phyloP scores from a whole-genome alignment of 2,329 filamentous ascomycete genomes.

The Colletotrichum sojae region DNA sequence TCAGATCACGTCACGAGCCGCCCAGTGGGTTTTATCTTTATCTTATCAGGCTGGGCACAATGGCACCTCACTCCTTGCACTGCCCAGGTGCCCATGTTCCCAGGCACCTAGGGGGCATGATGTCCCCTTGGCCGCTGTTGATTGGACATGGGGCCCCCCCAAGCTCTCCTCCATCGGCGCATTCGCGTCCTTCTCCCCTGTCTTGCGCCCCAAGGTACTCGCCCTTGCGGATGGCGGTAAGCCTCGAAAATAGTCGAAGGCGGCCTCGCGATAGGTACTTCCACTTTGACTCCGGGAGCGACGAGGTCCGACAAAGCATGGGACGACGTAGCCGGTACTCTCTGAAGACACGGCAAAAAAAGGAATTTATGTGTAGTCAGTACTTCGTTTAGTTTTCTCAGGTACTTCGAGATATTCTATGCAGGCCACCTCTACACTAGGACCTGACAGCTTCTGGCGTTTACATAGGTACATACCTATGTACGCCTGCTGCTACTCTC shows the following conservation, averaged over 20 bases:
- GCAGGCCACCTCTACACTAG: too few species aligned
- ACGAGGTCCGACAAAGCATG: neutral
- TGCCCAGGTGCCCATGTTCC: neutral
- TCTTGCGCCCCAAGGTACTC: slow-evolving; percentile 1
- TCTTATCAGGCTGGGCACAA: slow-evolving; percentile 20
- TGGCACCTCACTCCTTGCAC: slow-evolving; percentile 8
- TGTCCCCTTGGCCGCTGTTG: neutral
- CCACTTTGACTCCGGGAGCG: slow-evolving; percentile 1
- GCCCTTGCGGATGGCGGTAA: slow-evolving; percentile 8
- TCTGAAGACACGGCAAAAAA: too few species aligned
- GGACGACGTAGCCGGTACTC: too few species aligned
- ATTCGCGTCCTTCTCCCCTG: slow-evolving; percentile 12
- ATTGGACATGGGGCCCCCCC: slow-evolving; percentile 19
- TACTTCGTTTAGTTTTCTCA: neutral
- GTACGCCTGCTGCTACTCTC: too few species aligned
- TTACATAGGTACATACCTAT: neutral
- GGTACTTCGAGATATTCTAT: neutral
- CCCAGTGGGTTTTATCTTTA: neutral
- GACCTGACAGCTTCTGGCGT: too few species aligned
- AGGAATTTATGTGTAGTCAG: too few species aligned
- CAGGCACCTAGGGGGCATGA: neutral
- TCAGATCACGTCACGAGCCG: slow-evolving; percentile 23
- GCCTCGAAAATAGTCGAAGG: neutral
- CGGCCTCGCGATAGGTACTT: slow-evolving; percentile 4
- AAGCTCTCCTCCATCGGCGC: slow-evolving; percentile 7